Evolutionary conservation across 345 rosid genomes (phyloP).

Genomic region (Eucalyptus erythrocorys): DNA sequence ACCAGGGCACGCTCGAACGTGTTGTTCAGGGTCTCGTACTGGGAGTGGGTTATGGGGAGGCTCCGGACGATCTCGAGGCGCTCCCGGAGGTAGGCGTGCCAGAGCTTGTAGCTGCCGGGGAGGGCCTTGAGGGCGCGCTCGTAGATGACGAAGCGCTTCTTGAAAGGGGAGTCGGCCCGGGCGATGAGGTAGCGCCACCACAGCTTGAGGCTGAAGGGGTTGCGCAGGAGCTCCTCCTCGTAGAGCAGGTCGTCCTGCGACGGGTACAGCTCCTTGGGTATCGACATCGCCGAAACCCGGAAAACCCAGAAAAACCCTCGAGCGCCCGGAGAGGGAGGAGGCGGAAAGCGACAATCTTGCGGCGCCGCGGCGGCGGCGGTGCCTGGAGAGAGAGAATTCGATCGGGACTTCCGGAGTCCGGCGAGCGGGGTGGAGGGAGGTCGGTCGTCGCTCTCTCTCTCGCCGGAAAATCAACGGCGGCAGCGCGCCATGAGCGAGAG

Average conservation of each 20-base stretch:
- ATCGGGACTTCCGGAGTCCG: neutral
- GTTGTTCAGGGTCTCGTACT: conserved; percentile 66
- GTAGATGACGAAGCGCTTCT: conserved; percentile 62
- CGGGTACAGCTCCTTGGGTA: conserved; percentile 72
- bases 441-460: neutral
- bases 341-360: neutral
- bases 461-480: neutral
- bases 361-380: neutral
- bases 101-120: conserved; percentile 88
- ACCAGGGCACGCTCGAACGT: conserved; percentile 86
- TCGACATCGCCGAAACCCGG: conserved; percentile 20
- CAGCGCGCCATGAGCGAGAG: neutral
- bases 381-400: neutral
- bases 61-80: conserved; percentile 68
- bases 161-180: conserved; percentile 52
- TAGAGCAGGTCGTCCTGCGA: conserved; percentile 73
- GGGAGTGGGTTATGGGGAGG: conserved; percentile 54
- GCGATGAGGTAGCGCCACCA: conserved; percentile 96
- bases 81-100: conserved; percentile 79
- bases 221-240: conserved; percentile 83
- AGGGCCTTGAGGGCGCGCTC: conserved; percentile 82
- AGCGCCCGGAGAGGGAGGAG: neutral
- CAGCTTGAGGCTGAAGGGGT: conserved; percentile 72
- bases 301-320: neutral
- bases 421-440: neutral